Evolutionary conservation across 352 stramenopile genomes (phyloP).

Genomic region (Pythium angustatum): DNA sequence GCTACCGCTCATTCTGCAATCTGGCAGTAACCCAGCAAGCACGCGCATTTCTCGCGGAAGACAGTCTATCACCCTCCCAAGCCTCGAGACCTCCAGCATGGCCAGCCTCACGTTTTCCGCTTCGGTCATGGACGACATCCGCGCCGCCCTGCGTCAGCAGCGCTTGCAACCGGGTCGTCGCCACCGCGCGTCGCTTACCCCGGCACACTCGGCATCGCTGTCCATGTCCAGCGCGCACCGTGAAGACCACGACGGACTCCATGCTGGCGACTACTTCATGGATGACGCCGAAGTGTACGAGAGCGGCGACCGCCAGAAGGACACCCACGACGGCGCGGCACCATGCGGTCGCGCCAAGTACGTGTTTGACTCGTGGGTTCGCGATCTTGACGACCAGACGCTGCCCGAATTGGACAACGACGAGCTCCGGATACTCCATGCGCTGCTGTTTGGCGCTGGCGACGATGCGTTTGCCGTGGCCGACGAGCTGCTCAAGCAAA

Average conservation of each 20-base stretch:
- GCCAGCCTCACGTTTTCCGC: conserved; percentile 8
- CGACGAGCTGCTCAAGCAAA: conserved; percentile 17
- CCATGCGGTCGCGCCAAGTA: background rate
- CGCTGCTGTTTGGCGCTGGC: conserved; percentile 23
- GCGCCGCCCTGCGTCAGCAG: conserved; percentile 6
- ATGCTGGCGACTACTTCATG: conserved; percentile 2
- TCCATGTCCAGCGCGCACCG: background rate
- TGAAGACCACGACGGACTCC: background rate
- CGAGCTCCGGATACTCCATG: conserved; percentile 23
- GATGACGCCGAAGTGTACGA: background rate
- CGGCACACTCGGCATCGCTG: background rate
- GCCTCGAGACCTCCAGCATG: background rate
- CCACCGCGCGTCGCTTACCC: no score
- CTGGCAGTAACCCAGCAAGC: background rate
- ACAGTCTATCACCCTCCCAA: background rate
- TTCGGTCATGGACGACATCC: conserved; percentile 13
- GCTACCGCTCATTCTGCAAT: conserved; percentile 3
- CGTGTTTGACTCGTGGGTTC: conserved; percentile 10
- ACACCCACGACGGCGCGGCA: no score
- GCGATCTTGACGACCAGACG: conserved; percentile 19
- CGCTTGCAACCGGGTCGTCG: no score
- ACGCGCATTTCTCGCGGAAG: no score
- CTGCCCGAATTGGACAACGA: conserved; percentile 12
- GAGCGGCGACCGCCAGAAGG: background rate
- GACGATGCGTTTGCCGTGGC: conserved; percentile 18